Conservation (phyloP, 495 filamentous ascomycete species). For the Penicillium fimorum region DNA sequence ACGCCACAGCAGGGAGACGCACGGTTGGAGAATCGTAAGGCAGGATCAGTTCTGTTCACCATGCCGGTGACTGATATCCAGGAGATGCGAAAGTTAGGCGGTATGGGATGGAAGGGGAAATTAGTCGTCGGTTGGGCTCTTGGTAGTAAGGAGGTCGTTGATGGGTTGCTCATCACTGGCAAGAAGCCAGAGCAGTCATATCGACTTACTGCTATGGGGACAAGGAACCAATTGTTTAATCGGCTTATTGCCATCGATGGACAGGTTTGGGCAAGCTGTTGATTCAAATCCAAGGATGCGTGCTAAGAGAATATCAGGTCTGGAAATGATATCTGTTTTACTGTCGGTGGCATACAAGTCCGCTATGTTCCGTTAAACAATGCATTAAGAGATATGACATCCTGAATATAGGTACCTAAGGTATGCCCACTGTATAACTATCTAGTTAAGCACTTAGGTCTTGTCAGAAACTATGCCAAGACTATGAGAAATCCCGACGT, state of each 20-base stretch:
- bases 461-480: too few species aligned
- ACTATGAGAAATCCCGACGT: too few species aligned
- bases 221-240: conserved; percentile 84
- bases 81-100: conserved; percentile 79
- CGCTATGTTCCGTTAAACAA: neutral
- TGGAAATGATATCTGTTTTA: conserved; percentile 13
- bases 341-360: neutral
- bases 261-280: conserved; percentile 88
- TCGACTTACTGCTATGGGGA: conserved; percentile 67
- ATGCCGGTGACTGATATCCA: conserved; percentile 57
- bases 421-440: too few species aligned
- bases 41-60: conserved; percentile 36
- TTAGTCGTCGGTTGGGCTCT: conserved; percentile 80
- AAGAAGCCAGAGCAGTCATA: conserved; percentile 47
- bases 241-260: conserved; percentile 75
- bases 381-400: neutral
- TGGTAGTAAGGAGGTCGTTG: conserved; percentile 67
- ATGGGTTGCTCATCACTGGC: conserved; percentile 72
- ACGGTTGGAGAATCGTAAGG: conserved; percentile 41
- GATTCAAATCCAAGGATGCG: conserved; percentile 21
- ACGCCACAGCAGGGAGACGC: conserved; percentile 25
- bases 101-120: conserved; percentile 86
- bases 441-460: too few species aligned
- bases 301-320: conserved; percentile 28
- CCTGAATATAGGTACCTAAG: too few species aligned